Base-by-base conservation (phyloP, 805 yeast species). In the Pichia occidentalis region DNA sequence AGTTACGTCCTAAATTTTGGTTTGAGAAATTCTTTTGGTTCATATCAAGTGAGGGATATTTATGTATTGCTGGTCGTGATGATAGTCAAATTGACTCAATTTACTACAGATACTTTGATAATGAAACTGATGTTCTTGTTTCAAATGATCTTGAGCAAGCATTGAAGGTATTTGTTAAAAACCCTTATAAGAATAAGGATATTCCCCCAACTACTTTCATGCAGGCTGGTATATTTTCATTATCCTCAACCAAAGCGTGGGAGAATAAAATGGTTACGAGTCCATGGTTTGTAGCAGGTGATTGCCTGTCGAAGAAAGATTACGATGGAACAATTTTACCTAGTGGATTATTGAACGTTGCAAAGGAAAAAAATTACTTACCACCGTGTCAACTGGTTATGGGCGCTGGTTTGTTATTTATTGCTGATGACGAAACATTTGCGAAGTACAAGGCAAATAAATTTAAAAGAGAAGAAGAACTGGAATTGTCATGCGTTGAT, bases 11-110 rank as follows among this genome's bases (percentile, higher is more conserved):
- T 4, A 86, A 85, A 32, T 80, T 68, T 54, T 88, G 96, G 85
- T 92, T 92, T 63, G 98, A 92, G 56, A 92, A 90, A 59, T 90
- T 80, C 58, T 77, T 70, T 52, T 92, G 98, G 98, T 92, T 92
- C 53, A 67, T 88, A n/a, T 75, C 96, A 0, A 77, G 80, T 47
- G 97, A 90, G 54, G 88, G 92, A 0, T 87, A 83, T 53, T 62
- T 92, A 34, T 83, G 94, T 42, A 59, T 92, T 38, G 86, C 88
- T 32, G 97, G 97, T 2, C 76, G 86, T 46, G 96, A 92, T 54
- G 73, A 69, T 17, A 57, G 74, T 4, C 97, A 90, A 56, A 70
- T 76, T 4, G 95, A 88, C 50, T 72, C 85, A 64, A 73, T 92
- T 20, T 83, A 82, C 52, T 79, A 80, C 50, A 73, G 86, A 37